Percentiles rank a stretch among this genome's conserved stretches.
Evolutionary conservation across 192 early-diverging fungal species (phyloP).

Genomic region (Spinellus fusiger): DNA sequence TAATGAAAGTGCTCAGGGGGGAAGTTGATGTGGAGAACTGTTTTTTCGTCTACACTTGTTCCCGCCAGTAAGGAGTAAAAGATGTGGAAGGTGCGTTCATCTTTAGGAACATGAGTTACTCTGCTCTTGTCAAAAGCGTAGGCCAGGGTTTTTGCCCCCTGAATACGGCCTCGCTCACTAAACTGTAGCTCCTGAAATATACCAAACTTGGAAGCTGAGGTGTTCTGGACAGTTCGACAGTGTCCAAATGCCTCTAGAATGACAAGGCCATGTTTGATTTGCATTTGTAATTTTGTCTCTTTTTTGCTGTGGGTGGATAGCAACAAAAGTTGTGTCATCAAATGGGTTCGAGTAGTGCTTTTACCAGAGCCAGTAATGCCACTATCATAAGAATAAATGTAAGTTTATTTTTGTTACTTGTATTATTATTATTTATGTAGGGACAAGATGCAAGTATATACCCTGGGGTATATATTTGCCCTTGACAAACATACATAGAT

Average conservation of each 20-base stretch:
- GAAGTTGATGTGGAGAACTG: constrained; percentile 52
- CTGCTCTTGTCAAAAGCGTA: constrained; percentile 61
- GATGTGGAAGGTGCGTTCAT: constrained; percentile 66
- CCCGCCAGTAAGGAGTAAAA: constrained; percentile 85
- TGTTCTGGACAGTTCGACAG: constrained; percentile 57
- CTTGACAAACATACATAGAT: not conserved
- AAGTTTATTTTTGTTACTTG: too few relatives aligned
- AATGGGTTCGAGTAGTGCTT: constrained; percentile 58
- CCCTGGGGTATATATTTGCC: too few relatives aligned
- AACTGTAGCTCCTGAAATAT: constrained; percentile 90
- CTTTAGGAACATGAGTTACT: constrained; percentile 54
- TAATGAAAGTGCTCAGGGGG: constrained; percentile 40
- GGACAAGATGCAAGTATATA: too few relatives aligned
- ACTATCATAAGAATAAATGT: constrained; percentile 31
- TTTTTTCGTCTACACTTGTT: constrained; percentile 54
- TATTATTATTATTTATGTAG: too few relatives aligned
- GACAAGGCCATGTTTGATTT: constrained; percentile 60
- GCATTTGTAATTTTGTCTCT: constrained; percentile 66
- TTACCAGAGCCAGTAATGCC: constrained; percentile 89
- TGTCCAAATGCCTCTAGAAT: constrained; percentile 81
- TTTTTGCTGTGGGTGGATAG: constrained; percentile 71
- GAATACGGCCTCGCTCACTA: constrained; percentile 71
- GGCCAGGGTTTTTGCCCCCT: constrained; percentile 78
- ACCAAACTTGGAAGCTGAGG: constrained; percentile 69
- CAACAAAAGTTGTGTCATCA: constrained; percentile 70